Base-by-base conservation (phyloP, 768 basidiomycete species). In the Pleurotus cornucopiae region DNA sequence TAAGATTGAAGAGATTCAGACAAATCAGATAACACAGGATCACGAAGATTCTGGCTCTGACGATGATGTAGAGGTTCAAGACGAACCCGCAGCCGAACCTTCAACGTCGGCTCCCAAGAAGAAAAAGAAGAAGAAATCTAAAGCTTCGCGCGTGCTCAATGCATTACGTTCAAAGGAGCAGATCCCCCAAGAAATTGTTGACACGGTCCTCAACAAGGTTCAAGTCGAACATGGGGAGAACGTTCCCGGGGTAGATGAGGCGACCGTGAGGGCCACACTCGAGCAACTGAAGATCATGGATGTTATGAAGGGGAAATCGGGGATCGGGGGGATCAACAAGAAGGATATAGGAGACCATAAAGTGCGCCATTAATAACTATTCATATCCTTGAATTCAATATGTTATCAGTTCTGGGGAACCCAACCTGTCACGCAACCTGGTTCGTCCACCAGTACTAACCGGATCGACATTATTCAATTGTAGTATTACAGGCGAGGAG, bases 351-450 rank as follows among this genome's bases (percentile, higher is more conserved):
- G 91, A 46, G 87, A 89, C 66, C 93, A 97, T 67, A 96, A 95
- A 78, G 94, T 92, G 61, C 54, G 76, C 67, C 40, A 23, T 18
- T 6, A 37, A 30, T 25, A 23, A 62, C 47, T 39, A 40, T 23
- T 9, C 39, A 11, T 30, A 18, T 26, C 21, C n/a, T 49, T 14
- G 20, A 38, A 48, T 39, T 46, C 51, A 30, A 20, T 61, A 40
- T 55, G 9, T 40, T 46, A 57, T 20, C 63, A 93, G 94, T 99
- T 99, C 73, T 98, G 97, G 97, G 84, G 77, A 34, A 98, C 96
- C 5, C 97, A 99, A 69, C 97, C 97, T 2, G 97, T 99, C 5
- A 90, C 93, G n/a, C 92, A 94, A 65, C 71, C 84, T 55, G 89
- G 90, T 85, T 64, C 62, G 69, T 21, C 13, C 5, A 34, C 7